Conservation (phyloP, 2,329 filamentous ascomycete species). For the Conoideocrella luteorostrata region DNA sequence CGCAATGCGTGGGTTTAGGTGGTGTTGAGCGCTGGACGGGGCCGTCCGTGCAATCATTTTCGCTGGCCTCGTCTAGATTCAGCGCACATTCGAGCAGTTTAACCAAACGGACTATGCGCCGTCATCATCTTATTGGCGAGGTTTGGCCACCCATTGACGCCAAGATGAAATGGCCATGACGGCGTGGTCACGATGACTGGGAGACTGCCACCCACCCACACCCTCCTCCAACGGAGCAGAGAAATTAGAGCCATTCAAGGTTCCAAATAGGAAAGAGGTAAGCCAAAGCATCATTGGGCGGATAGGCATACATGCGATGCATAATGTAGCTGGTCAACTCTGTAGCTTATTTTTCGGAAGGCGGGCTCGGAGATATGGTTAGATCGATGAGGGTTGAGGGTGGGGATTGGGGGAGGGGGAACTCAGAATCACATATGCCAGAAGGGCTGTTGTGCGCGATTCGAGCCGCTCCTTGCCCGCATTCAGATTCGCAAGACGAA, state of each 20-base stretch:
- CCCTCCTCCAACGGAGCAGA: neutral
- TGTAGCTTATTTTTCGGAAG: neutral
- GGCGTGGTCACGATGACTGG: neutral
- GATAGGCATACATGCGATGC: too few species aligned
- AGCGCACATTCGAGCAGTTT: neutral
- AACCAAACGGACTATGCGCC: neutral
- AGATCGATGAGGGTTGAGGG: neutral
- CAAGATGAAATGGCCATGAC: neutral
- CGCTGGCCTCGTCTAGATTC: neutral
- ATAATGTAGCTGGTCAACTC: too few species aligned
- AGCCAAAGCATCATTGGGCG: neutral
- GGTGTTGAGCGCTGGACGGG: too few species aligned
- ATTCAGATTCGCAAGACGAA: too few species aligned
- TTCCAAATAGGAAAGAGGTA: slow-evolving; percentile 1
- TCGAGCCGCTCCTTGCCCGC: too few species aligned
- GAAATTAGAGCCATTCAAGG: neutral
- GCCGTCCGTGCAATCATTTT: neutral
- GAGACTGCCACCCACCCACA: neutral
- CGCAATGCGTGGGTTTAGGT: neutral
- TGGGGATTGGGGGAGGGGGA: too few species aligned
- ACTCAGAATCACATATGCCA: too few species aligned
- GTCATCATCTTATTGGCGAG: neutral
- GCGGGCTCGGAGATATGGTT: neutral
- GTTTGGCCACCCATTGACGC: neutral
- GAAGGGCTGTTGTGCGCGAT: too few species aligned